Evolutionary conservation across 2,329 filamentous ascomycete genomes (phyloP), one percentile per base, ranked within the genome.

Genomic region (Colletotrichum sp.): DNA sequence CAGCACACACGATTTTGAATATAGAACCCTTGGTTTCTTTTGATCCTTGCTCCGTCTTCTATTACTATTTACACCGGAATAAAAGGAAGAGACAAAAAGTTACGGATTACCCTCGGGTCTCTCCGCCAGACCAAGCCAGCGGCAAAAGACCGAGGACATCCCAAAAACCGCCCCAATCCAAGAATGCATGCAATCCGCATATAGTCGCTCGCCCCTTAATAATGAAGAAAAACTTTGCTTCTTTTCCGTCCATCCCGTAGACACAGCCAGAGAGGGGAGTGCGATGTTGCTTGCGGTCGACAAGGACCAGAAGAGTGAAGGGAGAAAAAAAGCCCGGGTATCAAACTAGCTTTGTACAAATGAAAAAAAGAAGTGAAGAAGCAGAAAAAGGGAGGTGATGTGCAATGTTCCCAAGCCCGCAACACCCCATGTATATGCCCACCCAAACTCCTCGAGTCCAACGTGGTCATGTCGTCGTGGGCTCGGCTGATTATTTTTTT

Each of bases 301-400:
- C 43, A 51, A 51, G n/a, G 21, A 51, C 43, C n/a, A 51, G 43
- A 51, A 51, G 7, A 51, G 43, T 51, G n/a, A 13, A 51, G 27
- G 29, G 31, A 61, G 21, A 38, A 66, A 51, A 68, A 57, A 74
- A 64, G 57, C 29, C 63, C 66, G 73, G 73, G 70, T 73, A 75
- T 75, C 73, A 69, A 75, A 73, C 70, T 73, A 43, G 55, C 38
- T 69, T 73, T 66, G 54, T 72, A 73, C 55, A 67, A 66, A 63
- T 67, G 62, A 65, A 71, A 63, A 27, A n/a, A 24, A 61, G 57
- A 34, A 54, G 5, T 36, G 57, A 59, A 61, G 24, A 57, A 43
- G 47, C 67, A 61, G 55, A 27, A 24, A 36, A 18, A 16, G 11
- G 21, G 21, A 54, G 31, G 16, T 33, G 8, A 55, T 21, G 64